phyloP scores from a whole-genome alignment of 2,329 filamentous ascomycete species.

The Sordariomycetes sp. region DNA sequence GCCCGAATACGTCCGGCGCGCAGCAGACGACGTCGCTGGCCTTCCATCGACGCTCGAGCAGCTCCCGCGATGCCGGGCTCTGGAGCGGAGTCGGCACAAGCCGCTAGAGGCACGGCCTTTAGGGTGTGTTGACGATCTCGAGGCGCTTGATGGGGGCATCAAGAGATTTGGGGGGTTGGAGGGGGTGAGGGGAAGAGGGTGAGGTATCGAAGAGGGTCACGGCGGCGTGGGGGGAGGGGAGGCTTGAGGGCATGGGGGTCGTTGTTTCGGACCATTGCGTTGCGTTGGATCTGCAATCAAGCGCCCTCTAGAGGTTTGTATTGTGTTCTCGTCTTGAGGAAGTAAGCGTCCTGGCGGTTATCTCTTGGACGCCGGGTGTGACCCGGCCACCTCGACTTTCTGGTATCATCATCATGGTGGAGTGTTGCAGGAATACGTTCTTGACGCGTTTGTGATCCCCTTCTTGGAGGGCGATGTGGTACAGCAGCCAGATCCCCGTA shows the following conservation, averaged over 20 bases:
- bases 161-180: neutral
- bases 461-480: neutral
- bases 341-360: too few species aligned
- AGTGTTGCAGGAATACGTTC: neutral
- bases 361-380: neutral
- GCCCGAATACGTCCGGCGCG: slow-evolving; percentile 4
- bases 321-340: neutral
- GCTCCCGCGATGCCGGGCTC: neutral
- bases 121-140: slow-evolving; percentile 4
- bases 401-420: neutral
- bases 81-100: neutral
- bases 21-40: slow-evolving; percentile 1
- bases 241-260: neutral
- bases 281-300: neutral
- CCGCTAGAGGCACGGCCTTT: neutral
- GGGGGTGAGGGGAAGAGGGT: neutral
- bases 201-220: neutral
- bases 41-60: slow-evolving; percentile 6
- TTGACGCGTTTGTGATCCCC: neutral
- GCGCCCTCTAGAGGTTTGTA: neutral
- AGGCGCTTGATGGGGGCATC: neutral
- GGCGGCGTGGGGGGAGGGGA: neutral
- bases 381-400: neutral
- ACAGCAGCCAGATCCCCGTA: too few species aligned
- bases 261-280: neutral